Evolutionary conservation across 208 protist genomes (phyloP).

Genomic region (Acanthamoeba divionensis): DNA sequence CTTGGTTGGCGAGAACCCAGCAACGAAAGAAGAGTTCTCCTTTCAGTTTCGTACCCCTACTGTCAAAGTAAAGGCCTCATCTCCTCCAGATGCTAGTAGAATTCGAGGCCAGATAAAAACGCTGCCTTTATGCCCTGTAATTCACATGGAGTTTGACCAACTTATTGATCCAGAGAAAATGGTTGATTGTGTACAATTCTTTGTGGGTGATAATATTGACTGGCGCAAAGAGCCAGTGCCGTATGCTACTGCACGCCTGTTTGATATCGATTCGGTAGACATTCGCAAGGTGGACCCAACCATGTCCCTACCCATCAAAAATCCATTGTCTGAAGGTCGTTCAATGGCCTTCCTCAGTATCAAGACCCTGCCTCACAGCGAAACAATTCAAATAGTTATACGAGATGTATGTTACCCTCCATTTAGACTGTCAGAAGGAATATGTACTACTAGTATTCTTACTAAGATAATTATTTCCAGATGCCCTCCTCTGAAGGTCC

Average conservation of each 20-base stretch:
- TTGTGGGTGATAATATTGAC: background rate
- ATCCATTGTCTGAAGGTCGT: background rate
- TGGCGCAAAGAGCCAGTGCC: background rate
- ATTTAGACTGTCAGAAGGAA: too few species aligned
- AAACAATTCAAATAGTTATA: too few species aligned
- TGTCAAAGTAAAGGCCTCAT: background rate
- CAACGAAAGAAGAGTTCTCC: constrained; percentile 39
- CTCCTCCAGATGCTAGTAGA: background rate
- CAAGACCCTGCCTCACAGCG: too few species aligned
- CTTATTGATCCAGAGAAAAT: constrained; percentile 12
- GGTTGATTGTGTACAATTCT: background rate
- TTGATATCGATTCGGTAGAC: background rate
- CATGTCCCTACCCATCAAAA: background rate
- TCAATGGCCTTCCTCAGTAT: too few species aligned
- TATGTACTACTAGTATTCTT: background rate
- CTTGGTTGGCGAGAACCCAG: background rate
- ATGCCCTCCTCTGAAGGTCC: constrained; percentile 12
- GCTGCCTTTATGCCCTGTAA: background rate
- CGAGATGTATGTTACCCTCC: too few species aligned
- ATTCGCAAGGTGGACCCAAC: background rate
- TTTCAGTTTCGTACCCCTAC: constrained; percentile 26
- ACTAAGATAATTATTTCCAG: background rate
- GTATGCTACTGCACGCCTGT: background rate
- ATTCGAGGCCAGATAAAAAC: background rate
- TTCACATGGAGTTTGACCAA: constrained; percentile 11